phyloP scores from a whole-genome alignment of 2,329 filamentous ascomycete genomes.

The Clonostachys sp. region DNA sequence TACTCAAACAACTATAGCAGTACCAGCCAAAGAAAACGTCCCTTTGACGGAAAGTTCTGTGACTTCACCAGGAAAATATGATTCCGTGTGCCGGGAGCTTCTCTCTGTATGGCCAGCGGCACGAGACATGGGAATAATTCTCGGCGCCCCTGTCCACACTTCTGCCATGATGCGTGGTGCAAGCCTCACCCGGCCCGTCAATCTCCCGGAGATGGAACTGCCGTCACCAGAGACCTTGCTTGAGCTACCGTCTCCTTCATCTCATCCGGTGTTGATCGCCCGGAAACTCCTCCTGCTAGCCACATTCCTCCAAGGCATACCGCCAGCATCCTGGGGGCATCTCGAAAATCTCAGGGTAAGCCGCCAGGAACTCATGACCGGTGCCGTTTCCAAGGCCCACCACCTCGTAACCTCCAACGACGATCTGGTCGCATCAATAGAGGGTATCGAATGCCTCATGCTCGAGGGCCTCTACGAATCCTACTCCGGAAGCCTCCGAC shows the following conservation, averaged over 20 bases:
- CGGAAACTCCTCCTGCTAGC: slow-evolving; percentile 39
- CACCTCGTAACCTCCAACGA: slow-evolving; percentile 44
- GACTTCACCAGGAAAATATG: too few relatives aligned
- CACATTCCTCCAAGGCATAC: slow-evolving; percentile 39
- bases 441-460: slow-evolving; percentile 47
- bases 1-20: too few relatives aligned
- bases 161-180: too few relatives aligned
- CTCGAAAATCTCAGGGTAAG: slow-evolving; percentile 8
- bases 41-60: too few relatives aligned
- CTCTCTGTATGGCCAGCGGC: too few relatives aligned
- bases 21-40: too few relatives aligned
- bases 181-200: too few relatives aligned
- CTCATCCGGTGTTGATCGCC: slow-evolving; percentile 43
- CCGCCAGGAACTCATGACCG: neutral
- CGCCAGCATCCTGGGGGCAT: slow-evolving; percentile 17
- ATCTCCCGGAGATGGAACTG: too few relatives aligned
- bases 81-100: too few relatives aligned
- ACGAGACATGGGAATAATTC: too few relatives aligned
- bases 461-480: slow-evolving; percentile 43
- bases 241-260: slow-evolving; percentile 23
- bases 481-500: slow-evolving; percentile 48
- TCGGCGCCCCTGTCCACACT: too few relatives aligned
- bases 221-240: too few relatives aligned
- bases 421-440: slow-evolving; percentile 42
- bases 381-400: slow-evolving; percentile 21